phyloP scores from a whole-genome alignment of 1,139 yeast species.

The Sugiyamaella castrensis region DNA sequence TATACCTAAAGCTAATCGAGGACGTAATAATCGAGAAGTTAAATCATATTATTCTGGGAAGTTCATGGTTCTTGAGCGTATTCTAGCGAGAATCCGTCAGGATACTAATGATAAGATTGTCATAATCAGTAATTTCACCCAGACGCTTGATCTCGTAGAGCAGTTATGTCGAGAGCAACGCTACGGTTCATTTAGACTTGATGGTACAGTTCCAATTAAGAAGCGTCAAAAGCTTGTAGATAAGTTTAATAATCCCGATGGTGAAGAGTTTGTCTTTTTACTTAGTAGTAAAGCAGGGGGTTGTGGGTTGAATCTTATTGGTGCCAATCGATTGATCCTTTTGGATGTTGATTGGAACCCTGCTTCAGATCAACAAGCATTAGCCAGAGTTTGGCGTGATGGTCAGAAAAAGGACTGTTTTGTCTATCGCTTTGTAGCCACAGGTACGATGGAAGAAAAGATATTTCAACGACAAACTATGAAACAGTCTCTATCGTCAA shows the following conservation, averaged over 20 bases:
- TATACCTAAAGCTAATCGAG: constrained; percentile 43
- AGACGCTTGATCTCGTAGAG: constrained; percentile 87
- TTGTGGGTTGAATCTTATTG: constrained; percentile 94
- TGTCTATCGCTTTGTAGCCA: constrained; percentile 86
- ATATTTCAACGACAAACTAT: constrained; percentile 96
- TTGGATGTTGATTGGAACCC: constrained; percentile 99
- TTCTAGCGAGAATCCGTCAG: constrained; percentile 66
- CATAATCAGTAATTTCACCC: constrained; percentile 89
- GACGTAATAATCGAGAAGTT: constrained; percentile 60
- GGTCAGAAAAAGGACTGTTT: constrained; percentile 97
- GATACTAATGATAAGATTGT: constrained; percentile 95
- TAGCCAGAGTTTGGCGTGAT: constrained; percentile 98
- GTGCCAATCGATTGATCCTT: constrained; percentile 85
- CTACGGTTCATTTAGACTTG: constrained; percentile 81
- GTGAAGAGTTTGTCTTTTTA: constrained; percentile 81
- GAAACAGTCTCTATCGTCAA: constrained; percentile 87
- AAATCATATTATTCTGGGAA: constrained; percentile 57
- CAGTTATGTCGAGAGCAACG: constrained; percentile 70
- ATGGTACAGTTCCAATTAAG: constrained; percentile 88
- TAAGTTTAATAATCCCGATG: constrained; percentile 83
- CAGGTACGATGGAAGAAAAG: constrained; percentile 95
- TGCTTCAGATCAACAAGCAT: constrained; percentile 96
- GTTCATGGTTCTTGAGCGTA: constrained; percentile 59
- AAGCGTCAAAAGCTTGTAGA: constrained; percentile 94
- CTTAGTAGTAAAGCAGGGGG: constrained; percentile 98